These are phyloP conservation scores for Exophiala phaeomuriformis DNA, from an alignment of 2,329 filamentous ascomycete species.

Conservation along the genomic window DNA sequence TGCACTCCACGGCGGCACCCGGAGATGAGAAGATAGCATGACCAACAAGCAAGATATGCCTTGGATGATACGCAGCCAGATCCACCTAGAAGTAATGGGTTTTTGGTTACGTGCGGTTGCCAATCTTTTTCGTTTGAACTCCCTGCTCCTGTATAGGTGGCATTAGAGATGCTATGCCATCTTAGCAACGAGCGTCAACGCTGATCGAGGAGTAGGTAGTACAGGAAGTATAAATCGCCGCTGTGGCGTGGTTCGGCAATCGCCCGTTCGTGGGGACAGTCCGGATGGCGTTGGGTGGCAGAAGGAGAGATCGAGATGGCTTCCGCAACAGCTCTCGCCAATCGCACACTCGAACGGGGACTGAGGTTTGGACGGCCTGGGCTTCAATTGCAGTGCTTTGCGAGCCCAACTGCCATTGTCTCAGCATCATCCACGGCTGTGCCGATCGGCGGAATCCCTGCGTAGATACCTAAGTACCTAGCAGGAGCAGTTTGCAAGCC, in stretches of 20 bases:
- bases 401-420: background rate
- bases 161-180: no score
- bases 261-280: background rate
- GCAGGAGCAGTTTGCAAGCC: no score
- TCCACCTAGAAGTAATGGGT: no score
- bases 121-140: no score
- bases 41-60: no score
- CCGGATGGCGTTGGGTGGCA: background rate
- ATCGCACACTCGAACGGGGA: background rate
- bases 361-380: background rate
- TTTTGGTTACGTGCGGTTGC: no score
- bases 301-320: background rate
- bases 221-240: background rate
- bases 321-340: conserved; percentile 5
- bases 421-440: background rate
- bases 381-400: background rate
- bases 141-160: no score
- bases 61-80: no score
- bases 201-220: background rate
- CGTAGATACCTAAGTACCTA: no score
- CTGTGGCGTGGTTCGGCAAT: conserved; percentile 17
- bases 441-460: background rate
- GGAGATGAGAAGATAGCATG: background rate
- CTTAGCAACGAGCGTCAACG: background rate
- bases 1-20: background rate